Evolutionary conservation across 2,329 filamentous ascomycete species (phyloP).

Genomic region (Colletotrichum tabaci): DNA sequence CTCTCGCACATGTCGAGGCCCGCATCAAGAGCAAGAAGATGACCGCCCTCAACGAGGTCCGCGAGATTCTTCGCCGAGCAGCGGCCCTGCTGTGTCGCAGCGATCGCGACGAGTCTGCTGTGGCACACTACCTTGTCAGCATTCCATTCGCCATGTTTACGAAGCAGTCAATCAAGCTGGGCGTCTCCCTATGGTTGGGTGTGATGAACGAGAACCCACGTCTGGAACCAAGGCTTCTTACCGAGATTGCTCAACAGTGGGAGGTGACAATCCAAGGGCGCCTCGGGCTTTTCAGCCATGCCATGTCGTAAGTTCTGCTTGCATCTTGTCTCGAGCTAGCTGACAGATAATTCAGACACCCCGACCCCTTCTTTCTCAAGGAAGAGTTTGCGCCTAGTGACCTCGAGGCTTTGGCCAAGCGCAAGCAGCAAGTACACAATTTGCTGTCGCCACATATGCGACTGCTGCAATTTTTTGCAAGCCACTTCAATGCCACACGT

Average conservation of each 20-base stretch:
- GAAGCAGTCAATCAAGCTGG: constrained; percentile 95
- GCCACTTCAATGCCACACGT: constrained; percentile 95
- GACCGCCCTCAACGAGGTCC: constrained; percentile 81
- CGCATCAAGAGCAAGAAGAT: constrained; percentile 78
- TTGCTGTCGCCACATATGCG: constrained; percentile 89
- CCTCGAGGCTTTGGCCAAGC: constrained; percentile 79
- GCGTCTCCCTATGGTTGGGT: constrained; percentile 95
- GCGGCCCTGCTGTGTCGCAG: constrained; percentile 89
- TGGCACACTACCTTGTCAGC: constrained; percentile 89
- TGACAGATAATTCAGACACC: constrained; percentile 66
- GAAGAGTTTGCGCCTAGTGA: constrained; percentile 96
- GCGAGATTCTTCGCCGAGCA: constrained; percentile 86
- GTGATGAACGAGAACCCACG: constrained; percentile 96
- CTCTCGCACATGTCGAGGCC: constrained; percentile 81
- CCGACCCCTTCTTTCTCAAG: constrained; percentile 91
- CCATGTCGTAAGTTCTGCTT: constrained; percentile 68
- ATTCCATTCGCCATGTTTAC: constrained; percentile 96
- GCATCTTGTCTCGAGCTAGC: constrained; percentile 34
- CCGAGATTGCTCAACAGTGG: constrained; percentile 92
- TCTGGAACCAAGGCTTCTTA: constrained; percentile 87
- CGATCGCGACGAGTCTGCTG: constrained; percentile 80
- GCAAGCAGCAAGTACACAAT: constrained; percentile 85
- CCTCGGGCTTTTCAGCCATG: constrained; percentile 84
- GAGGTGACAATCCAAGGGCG: constrained; percentile 84
- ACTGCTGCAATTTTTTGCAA: constrained; percentile 89